Conservation (phyloP, 768 basidiomycete species). For the Leucosporidium yakuticum region DNA sequence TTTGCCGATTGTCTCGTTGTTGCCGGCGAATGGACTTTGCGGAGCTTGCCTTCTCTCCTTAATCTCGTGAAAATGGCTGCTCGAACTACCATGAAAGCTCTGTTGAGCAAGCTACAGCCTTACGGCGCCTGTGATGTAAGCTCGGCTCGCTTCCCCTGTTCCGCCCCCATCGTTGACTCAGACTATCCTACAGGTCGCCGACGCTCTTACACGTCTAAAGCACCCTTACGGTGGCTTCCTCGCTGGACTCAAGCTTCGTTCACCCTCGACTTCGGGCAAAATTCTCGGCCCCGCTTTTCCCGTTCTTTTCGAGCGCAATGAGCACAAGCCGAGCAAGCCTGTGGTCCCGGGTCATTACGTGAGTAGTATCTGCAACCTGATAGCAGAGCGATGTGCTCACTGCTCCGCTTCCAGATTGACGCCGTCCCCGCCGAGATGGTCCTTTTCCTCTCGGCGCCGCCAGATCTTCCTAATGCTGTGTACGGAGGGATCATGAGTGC, state of each 20-base stretch:
- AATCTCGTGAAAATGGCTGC: not conserved
- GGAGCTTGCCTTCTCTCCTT: too few species aligned
- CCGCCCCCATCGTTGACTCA: too few species aligned
- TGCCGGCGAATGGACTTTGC: too few species aligned
- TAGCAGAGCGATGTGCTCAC: not conserved
- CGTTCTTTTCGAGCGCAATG: not conserved
- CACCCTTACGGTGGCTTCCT: slow-evolving; percentile 2
- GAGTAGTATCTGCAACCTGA: not conserved
- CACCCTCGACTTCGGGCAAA: not conserved
- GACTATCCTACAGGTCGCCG: not conserved
- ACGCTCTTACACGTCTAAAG: slow-evolving; percentile 1
- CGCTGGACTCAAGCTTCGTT: not conserved
- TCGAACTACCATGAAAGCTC: not conserved
- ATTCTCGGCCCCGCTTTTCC: not conserved
- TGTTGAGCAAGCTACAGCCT: not conserved
- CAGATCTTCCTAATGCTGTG: slow-evolving; percentile 16
- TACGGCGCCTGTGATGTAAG: slow-evolving; percentile 1
- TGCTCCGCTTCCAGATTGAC: slow-evolving; percentile 3
- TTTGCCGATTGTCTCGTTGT: too few species aligned
- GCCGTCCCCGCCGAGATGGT: slow-evolving; percentile 9
- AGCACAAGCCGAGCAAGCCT: not conserved
- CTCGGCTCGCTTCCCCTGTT: not conserved
- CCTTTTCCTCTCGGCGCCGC: slow-evolving; percentile 21
- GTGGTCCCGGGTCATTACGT: not conserved
- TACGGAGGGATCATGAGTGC: slow-evolving; percentile 21